Evolutionary conservation across 805 yeast species (phyloP).

Genomic region (Lipomyces japonicus): DNA sequence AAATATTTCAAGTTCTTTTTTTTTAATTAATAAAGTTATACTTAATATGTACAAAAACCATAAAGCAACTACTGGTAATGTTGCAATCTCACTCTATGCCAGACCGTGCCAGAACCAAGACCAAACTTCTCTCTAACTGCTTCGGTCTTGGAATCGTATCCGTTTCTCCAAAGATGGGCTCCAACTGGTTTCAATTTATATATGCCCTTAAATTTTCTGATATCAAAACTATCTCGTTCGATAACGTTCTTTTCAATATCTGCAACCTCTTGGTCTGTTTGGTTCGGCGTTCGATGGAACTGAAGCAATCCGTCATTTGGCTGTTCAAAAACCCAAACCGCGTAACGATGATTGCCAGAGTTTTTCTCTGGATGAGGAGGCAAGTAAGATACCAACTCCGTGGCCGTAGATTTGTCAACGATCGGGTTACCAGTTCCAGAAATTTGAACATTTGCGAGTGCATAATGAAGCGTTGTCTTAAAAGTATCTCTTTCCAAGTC

Average conservation of each 20-base stretch:
- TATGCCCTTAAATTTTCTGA: conserved; percentile 59
- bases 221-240: conserved; percentile 56
- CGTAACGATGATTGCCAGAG: conserved; percentile 73
- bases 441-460: conserved; percentile 13
- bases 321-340: conserved; percentile 90
- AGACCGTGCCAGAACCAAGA: conserved; percentile 71
- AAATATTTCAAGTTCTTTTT: neutral
- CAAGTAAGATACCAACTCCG: conserved; percentile 54
- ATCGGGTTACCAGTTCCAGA: conserved; percentile 37
- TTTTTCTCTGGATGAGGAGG: conserved; percentile 93
- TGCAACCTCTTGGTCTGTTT: neutral
- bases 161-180: conserved; percentile 86
- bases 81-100: conserved; percentile 21
- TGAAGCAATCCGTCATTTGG: conserved; percentile 30
- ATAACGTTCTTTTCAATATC: conserved; percentile 28
- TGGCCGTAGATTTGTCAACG: conserved; percentile 36
- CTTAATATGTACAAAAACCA: neutral
- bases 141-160: conserved; percentile 71
- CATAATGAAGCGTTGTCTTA: conserved; percentile 55
- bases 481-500: conserved; percentile 65
- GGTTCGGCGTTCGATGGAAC: conserved; percentile 10
- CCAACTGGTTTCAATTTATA: conserved; percentile 73
- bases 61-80: conserved; percentile 8
- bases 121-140: conserved; percentile 69
- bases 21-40: no score